These are phyloP conservation scores for Candida nanaspora DNA, from an alignment of 805 yeast genomes.

Conservation along the genomic window DNA sequence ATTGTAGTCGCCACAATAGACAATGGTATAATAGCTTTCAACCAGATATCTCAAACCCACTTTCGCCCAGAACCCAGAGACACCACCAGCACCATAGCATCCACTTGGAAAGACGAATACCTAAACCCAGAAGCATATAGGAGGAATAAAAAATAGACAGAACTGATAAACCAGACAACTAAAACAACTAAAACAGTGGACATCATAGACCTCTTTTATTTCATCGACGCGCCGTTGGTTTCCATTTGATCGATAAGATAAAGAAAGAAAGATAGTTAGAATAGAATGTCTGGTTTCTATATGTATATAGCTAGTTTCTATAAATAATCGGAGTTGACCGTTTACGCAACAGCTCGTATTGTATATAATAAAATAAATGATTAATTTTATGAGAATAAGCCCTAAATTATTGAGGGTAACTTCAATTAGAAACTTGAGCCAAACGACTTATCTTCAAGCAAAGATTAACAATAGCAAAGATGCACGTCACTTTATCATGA, in stretches of 20 bases:
- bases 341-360: no score
- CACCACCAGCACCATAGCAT: constrained; percentile 2
- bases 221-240: no score
- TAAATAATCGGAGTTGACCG: no score
- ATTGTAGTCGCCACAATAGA: constrained; percentile 67
- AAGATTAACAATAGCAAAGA: constrained; percentile 11
- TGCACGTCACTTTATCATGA: constrained; percentile 11
- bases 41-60: constrained; percentile 43
- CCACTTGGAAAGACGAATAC: constrained; percentile 23
- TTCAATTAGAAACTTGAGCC: not conserved
- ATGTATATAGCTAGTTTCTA: no score
- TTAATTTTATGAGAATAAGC: no score
- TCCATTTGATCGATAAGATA: no score
- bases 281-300: no score
- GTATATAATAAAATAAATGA: no score
- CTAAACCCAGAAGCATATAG: not conserved
- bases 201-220: no score
- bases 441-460: constrained; percentile 3
- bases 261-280: no score
- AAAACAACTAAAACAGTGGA: no score
- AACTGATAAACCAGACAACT: not conserved
- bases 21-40: constrained; percentile 65
- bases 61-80: constrained; percentile 20
- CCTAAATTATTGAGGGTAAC: not conserved
- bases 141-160: not conserved